These are phyloP conservation scores for Chenopodium album DNA, from an alignment of 148 eudicot genomes.

Conservation along the genomic window DNA sequence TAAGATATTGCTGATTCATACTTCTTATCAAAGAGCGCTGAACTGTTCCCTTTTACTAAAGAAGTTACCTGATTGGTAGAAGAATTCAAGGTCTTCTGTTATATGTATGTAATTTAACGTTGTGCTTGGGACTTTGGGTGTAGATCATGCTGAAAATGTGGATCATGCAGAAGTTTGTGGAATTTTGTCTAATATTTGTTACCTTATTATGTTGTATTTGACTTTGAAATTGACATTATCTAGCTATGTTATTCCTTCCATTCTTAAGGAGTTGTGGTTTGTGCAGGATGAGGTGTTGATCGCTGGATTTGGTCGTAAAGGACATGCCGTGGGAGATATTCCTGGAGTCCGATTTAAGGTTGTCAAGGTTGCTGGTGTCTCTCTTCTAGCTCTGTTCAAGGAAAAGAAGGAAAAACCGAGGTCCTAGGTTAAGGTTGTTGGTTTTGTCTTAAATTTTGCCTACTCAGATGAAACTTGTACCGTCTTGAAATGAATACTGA, in stretches of 20 bases:
- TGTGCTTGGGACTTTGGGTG: no score
- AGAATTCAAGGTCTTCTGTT: not conserved
- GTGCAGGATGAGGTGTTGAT: no score
- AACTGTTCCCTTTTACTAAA: not conserved
- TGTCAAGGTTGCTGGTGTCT: slow-evolving; percentile 94
- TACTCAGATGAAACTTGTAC: not conserved
- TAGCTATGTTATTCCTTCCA: not conserved
- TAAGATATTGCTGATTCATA: not conserved
- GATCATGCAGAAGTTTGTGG: not conserved
- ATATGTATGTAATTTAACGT: not conserved
- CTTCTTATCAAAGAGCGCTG: not conserved
- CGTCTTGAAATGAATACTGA: not conserved
- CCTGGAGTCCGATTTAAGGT: no score
- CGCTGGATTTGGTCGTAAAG: no score
- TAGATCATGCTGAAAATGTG: not conserved
- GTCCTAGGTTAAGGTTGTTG: slow-evolving; percentile 40
- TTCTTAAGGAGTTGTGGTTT: no score
- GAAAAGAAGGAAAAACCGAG: slow-evolving; percentile 98
- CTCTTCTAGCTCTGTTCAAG: slow-evolving; percentile 82
- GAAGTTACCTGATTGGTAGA: not conserved
- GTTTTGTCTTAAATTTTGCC: not conserved
- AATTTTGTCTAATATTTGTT: not conserved
- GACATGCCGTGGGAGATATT: no score
- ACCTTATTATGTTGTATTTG: not conserved
- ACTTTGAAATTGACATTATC: not conserved